Conservation (phyloP, 441 rosid species). For the Euphorbia schlechtendalii region DNA sequence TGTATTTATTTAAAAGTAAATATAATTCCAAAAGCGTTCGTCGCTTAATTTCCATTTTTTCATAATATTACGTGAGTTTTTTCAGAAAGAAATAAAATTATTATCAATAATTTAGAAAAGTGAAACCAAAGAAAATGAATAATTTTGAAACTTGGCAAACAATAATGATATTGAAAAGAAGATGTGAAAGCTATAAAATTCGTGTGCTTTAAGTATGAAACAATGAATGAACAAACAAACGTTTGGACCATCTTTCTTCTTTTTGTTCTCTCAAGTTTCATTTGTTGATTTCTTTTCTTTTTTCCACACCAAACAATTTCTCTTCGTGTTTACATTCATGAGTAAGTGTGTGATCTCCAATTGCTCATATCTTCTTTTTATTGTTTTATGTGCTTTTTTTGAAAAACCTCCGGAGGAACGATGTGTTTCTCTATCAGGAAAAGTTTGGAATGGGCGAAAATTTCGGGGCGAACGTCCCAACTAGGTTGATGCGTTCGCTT, state of each 20-base stretch:
- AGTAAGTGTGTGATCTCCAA: slow-evolving; percentile 6
- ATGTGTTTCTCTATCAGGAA: too few species aligned
- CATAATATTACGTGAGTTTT: too few species aligned
- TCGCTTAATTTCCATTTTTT: too few species aligned
- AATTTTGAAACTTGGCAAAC: not conserved
- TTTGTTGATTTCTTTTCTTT: not conserved
- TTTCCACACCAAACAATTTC: not conserved
- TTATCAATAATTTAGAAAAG: slow-evolving; percentile 11
- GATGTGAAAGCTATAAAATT: slow-evolving; percentile 8
- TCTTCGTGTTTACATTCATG: not conserved
- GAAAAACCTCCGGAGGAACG: too few species aligned
- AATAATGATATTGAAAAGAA: slow-evolving; percentile 6
- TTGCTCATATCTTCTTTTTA: not conserved
- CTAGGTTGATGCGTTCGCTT: too few species aligned
- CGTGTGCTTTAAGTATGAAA: slow-evolving; percentile 10
- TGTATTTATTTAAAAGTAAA: too few species aligned
- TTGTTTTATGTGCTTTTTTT: not conserved
- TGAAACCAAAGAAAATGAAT: slow-evolving; percentile 2
- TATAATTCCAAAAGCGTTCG: too few species aligned
- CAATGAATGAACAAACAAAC: not conserved
- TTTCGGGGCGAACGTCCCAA: too few species aligned
- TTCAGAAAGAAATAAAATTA: not conserved
- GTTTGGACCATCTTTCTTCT: slow-evolving; percentile 8
- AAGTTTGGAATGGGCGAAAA: too few species aligned
- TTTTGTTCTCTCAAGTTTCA: not conserved